Conservation (phyloP, 371 early-diverging fungal genomes). For the Catenaria anguillulae region DNA sequence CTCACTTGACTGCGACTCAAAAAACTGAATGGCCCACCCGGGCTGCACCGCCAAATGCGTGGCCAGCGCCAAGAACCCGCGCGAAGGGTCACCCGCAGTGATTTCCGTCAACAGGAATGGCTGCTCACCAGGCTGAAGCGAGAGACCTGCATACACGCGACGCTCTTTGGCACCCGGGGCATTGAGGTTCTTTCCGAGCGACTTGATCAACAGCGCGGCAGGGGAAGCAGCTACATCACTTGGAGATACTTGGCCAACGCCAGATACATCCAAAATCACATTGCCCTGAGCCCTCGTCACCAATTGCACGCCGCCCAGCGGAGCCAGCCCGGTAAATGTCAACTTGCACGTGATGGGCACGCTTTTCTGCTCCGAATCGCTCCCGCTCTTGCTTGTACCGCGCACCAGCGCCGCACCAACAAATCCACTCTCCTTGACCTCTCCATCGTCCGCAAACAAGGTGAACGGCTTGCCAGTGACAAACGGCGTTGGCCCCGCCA, state of each 20-base stretch:
- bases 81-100: slow-evolving; percentile 1
- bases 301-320: neutral
- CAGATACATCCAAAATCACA: neutral
- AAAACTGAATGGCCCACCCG: neutral
- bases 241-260: no score
- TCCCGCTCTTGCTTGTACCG: no score
- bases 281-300: neutral
- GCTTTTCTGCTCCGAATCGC: no score
- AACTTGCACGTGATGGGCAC: no score
- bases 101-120: neutral
- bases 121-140: no score
- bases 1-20: no score
- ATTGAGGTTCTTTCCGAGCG: no score
- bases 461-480: neutral
- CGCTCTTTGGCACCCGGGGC: no score
- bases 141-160: no score
- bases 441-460: neutral
- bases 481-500: slow-evolving; percentile 2
- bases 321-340: no score
- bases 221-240: no score
- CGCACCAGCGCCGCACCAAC: neutral
- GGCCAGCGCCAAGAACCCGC: neutral
- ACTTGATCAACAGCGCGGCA: no score
- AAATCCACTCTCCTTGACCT: neutral
- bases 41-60: neutral